These are phyloP conservation scores for Globisporangium paddicum DNA, from an alignment of 352 stramenopile species.

Conservation along the genomic window DNA sequence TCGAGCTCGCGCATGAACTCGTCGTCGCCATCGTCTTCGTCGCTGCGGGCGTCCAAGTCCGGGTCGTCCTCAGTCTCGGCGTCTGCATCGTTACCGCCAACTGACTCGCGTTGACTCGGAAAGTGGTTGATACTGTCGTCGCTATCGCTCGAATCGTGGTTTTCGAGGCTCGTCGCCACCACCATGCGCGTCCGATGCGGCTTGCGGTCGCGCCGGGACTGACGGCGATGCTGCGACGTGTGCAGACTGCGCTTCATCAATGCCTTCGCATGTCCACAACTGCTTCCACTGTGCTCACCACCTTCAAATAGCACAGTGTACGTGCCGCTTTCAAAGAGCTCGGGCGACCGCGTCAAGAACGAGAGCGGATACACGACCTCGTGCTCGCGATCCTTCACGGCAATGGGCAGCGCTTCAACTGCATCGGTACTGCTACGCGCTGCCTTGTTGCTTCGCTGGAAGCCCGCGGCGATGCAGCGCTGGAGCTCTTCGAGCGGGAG, in stretches of 20 bases:
- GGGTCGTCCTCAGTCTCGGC: slow-evolving; percentile 15
- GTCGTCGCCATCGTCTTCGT: slow-evolving; percentile 24
- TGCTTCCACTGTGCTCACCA: neutral
- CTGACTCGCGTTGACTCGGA: slow-evolving; percentile 10
- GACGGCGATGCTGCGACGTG: slow-evolving; percentile 3
- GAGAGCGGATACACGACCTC: slow-evolving; percentile 67
- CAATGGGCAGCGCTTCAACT: slow-evolving; percentile 12
- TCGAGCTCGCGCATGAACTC: slow-evolving; percentile 55
- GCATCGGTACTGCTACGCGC: slow-evolving; percentile 15
- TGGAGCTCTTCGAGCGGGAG: slow-evolving; percentile 45
- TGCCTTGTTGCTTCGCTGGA: slow-evolving; percentile 17
- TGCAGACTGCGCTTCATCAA: slow-evolving; percentile 1
- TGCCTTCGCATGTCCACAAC: neutral
- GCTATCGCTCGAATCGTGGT: slow-evolving; percentile 3
- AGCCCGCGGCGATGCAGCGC: slow-evolving; percentile 41
- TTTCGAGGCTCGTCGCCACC: slow-evolving; percentile 6
- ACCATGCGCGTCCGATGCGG: slow-evolving; percentile 12
- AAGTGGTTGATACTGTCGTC: slow-evolving; percentile 21
- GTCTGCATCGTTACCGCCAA: slow-evolving; percentile 17
- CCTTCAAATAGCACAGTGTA: slow-evolving; percentile 38
- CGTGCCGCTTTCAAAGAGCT: slow-evolving; percentile 41
- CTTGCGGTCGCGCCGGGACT: slow-evolving; percentile 5
- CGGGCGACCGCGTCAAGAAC: slow-evolving; percentile 45
- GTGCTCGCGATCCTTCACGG: slow-evolving; percentile 22
- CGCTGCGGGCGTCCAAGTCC: slow-evolving; percentile 13